Conservation (phyloP, 208 protist genomes). For the Kentomonas sorsogonicus region DNA sequence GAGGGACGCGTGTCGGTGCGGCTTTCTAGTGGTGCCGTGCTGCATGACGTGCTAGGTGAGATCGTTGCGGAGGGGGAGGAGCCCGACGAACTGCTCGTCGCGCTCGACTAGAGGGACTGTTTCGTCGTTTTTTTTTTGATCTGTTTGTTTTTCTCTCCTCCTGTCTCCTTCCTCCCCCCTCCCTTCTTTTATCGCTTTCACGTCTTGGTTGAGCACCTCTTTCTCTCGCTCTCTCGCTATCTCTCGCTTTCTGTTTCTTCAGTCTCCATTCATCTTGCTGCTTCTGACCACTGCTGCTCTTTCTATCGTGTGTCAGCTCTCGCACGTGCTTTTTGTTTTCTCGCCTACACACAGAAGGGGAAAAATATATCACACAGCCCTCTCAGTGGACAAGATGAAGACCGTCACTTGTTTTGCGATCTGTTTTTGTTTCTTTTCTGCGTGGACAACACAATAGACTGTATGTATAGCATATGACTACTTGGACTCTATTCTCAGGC, state of each 20-base stretch:
- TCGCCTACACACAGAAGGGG: no score
- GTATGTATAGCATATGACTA: no score
- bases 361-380: no score
- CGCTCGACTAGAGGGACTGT: conserved; percentile 12
- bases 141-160: conserved; percentile 12
- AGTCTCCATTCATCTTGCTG: not conserved
- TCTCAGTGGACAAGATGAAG: no score
- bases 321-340: no score
- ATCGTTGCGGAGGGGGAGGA: conserved; percentile 60
- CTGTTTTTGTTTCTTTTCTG: no score
- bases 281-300: no score
- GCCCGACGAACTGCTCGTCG: conserved; percentile 62
- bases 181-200: conserved; percentile 7
- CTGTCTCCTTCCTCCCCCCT: conserved; percentile 8
- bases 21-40: conserved; percentile 7
- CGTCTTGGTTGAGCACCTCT: no score
- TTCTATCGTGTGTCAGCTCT: no score
- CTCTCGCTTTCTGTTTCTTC: conserved; percentile 13
- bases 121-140: conserved; percentile 8
- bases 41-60: conserved; percentile 28
- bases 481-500: no score
- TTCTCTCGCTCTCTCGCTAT: conserved; percentile 10
- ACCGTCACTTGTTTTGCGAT: no score
- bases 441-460: no score
- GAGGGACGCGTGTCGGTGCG: not conserved